These are phyloP conservation scores for Citrus mangshanensis DNA, from an alignment of 345 rosid species.

Conservation along the genomic window DNA sequence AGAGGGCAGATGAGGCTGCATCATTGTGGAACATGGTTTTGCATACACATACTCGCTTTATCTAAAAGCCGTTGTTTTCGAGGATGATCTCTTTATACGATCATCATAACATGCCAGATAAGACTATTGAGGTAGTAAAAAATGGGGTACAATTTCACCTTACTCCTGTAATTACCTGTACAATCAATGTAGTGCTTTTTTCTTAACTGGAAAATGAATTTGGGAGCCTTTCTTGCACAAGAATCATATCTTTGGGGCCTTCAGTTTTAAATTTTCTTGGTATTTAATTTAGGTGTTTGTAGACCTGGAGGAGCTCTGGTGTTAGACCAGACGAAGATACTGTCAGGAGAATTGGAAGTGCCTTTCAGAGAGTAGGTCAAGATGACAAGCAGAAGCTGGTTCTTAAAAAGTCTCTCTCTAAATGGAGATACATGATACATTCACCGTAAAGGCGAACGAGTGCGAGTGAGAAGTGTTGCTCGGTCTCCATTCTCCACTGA, in stretches of 20 bases:
- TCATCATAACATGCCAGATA: conserved; percentile 66
- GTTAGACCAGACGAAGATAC: conserved; percentile 83
- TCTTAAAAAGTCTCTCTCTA: conserved; percentile 51
- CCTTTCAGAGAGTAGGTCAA: conserved; percentile 54
- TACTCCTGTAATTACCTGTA: not conserved
- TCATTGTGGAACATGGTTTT: conserved; percentile 84
- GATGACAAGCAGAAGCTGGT: conserved; percentile 57
- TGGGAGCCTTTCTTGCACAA: too few relatives aligned
- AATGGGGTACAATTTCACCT: not conserved
- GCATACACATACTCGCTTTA: conserved; percentile 60
- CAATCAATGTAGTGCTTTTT: too few relatives aligned
- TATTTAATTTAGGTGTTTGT: conserved; percentile 58
- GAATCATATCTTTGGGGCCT: not conserved
- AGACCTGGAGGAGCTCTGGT: conserved; percentile 83
- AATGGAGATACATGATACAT: conserved; percentile 49
- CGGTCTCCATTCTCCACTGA: too few relatives aligned
- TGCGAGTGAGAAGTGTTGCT: conserved; percentile 26
- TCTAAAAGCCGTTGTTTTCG: conserved; percentile 67
- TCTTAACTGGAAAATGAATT: too few relatives aligned
- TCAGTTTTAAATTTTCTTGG: not conserved
- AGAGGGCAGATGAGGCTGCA: conserved; percentile 67
- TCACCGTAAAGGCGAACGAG: conserved; percentile 80
- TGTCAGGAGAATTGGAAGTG: conserved; percentile 51
- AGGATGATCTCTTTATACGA: conserved; percentile 78
- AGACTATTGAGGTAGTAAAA: conserved; percentile 59